phyloP scores from a whole-genome alignment of 768 basidiomycete species.

The Boletus sp. region DNA sequence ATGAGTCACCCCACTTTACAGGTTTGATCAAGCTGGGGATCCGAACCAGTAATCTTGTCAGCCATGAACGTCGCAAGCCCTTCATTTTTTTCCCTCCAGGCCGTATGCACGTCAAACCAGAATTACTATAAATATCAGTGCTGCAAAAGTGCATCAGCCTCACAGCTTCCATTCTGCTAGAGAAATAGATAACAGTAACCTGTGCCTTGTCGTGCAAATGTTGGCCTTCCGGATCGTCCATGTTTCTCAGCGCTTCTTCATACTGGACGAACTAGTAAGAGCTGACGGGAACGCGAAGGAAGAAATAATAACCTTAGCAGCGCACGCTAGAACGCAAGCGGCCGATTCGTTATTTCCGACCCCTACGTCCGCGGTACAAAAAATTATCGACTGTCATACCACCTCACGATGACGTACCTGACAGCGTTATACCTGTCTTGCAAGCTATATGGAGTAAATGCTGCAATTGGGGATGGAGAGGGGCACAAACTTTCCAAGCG shows the following conservation, averaged over 20 bases:
- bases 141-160: slow-evolving; percentile 36
- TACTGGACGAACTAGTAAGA: slow-evolving; percentile 47
- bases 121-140: slow-evolving; percentile 31
- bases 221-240: slow-evolving; percentile 53
- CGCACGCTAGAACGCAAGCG: slow-evolving; percentile 64
- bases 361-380: slow-evolving; percentile 42
- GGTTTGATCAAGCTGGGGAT: slow-evolving; percentile 6
- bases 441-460: slow-evolving; percentile 79
- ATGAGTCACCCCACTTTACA: slow-evolving; percentile 18
- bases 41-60: slow-evolving; percentile 73
- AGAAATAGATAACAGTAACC: slow-evolving; percentile 70
- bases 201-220: slow-evolving; percentile 63
- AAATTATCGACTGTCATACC: slow-evolving; percentile 2
- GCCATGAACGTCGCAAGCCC: slow-evolving; percentile 82
- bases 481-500: slow-evolving; percentile 20
- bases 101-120: slow-evolving; percentile 39
- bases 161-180: slow-evolving; percentile 85
- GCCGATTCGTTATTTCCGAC: slow-evolving; percentile 63
- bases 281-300: slow-evolving; percentile 17
- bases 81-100: slow-evolving; percentile 81
- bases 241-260: slow-evolving; percentile 66
- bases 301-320: slow-evolving; percentile 61
- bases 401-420: slow-evolving; percentile 50
- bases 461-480: slow-evolving; percentile 41
- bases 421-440: slow-evolving; percentile 72